A percentile compares a stretch with the other conserved stretches of the same genome.
These are phyloP conservation scores for Grosmannia clavigera DNA, from an alignment of 2,329 filamentous ascomycete genomes.

Conservation along the genomic window DNA sequence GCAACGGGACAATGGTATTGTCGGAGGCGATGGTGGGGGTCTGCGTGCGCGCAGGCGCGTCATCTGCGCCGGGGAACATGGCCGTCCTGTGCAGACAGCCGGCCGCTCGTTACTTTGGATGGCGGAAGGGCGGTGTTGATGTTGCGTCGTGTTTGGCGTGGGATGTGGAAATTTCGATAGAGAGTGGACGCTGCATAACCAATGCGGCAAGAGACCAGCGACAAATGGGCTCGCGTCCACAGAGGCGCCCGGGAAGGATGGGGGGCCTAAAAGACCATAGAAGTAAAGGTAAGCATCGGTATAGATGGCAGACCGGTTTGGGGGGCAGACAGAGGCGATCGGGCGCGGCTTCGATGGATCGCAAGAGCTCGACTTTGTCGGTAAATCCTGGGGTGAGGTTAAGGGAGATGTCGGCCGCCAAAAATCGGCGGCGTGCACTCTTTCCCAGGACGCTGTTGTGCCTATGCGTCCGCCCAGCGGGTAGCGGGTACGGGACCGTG, in stretches of 20 bases:
- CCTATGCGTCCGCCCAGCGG: background rate
- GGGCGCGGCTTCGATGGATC: slow-evolving; percentile 40
- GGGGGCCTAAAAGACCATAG: slow-evolving; percentile 36
- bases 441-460: background rate
- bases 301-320: slow-evolving; percentile 35
- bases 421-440: background rate
- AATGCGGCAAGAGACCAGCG: slow-evolving; percentile 4
- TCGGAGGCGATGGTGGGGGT: slow-evolving; percentile 31
- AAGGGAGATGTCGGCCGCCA: slow-evolving; percentile 10
- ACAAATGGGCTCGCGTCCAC: slow-evolving; percentile 31
- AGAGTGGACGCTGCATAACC: slow-evolving; percentile 9
- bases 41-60: slow-evolving; percentile 39
- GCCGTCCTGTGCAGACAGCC: slow-evolving; percentile 27
- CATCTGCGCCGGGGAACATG: slow-evolving; percentile 47
- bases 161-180: slow-evolving; percentile 1
- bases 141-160: slow-evolving; percentile 20
- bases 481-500: background rate
- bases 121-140: slow-evolving; percentile 1
- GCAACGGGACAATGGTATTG: slow-evolving; percentile 30
- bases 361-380: slow-evolving; percentile 30
- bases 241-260: slow-evolving; percentile 32
- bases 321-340: slow-evolving; percentile 25
- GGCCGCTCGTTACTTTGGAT: background rate
- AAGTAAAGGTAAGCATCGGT: slow-evolving; percentile 36
- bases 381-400: slow-evolving; percentile 13